Conservation (phyloP, 1,284 basidiomycete genomes). For the Testicularia cyperi region DNA sequence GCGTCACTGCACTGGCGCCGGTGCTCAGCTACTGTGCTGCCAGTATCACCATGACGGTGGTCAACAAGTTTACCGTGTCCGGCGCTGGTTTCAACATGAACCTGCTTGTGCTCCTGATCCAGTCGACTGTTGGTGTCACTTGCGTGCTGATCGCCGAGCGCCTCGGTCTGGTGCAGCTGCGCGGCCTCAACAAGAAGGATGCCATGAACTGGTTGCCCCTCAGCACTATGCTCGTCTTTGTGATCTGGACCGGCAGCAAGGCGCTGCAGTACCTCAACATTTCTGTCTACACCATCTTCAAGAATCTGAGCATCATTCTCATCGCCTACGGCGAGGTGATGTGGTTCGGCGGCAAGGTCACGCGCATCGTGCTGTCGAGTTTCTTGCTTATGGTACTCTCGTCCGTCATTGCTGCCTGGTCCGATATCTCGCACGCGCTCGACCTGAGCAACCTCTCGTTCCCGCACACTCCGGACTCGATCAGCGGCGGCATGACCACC, state of each 20-base stretch:
- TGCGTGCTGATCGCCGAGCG: constrained; percentile 77
- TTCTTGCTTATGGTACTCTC: constrained; percentile 96
- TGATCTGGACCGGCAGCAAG: constrained; percentile 98
- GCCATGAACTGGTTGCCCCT: constrained; percentile 93
- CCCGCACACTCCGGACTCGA: constrained; percentile 50
- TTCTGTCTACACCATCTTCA: constrained; percentile 78
- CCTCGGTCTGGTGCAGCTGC: constrained; percentile 81
- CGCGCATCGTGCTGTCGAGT: constrained; percentile 80
- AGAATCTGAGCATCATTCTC: constrained; percentile 97
- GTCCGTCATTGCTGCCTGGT: constrained; percentile 92
- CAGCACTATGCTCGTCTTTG: constrained; percentile 83
- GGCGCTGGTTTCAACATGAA: constrained; percentile 94
- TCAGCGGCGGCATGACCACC: constrained; percentile 20
- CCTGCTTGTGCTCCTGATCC: constrained; percentile 87
- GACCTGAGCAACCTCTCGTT: constrained; percentile 50
- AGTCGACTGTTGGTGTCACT: constrained; percentile 73
- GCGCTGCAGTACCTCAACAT: constrained; percentile 67
- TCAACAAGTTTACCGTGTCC: constrained; percentile 98
- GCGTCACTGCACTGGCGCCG: constrained; percentile 67
- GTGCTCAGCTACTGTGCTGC: constrained; percentile 89
- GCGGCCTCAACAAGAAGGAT: constrained; percentile 79
- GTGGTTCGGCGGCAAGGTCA: constrained; percentile 92
- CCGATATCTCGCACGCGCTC: constrained; percentile 72
- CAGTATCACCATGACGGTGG: constrained; percentile 94
- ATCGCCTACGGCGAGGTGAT: constrained; percentile 97